phyloP scores from a whole-genome alignment of 1,139 yeast genomes.

The Ogataea hybrid region DNA sequence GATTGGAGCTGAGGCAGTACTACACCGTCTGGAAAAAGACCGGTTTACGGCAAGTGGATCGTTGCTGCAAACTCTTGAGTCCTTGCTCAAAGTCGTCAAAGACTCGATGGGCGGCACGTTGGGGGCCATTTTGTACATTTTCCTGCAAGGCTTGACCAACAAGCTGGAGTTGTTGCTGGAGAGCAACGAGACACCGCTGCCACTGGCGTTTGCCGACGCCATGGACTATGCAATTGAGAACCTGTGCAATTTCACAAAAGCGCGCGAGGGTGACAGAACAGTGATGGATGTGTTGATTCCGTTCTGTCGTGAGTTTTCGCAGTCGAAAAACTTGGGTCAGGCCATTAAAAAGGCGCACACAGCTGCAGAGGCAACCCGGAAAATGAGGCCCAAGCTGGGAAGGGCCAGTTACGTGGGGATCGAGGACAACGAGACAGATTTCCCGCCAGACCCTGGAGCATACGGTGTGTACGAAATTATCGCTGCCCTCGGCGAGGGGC shows the following conservation, averaged over 20 bases:
- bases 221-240: constrained; percentile 34
- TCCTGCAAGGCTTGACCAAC: constrained; percentile 42
- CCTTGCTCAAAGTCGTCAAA: constrained; percentile 37
- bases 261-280: constrained; percentile 50
- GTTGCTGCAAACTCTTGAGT: constrained; percentile 33
- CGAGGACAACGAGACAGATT: constrained; percentile 34
- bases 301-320: constrained; percentile 36
- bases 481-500: constrained; percentile 2
- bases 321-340: constrained; percentile 30
- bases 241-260: constrained; percentile 43
- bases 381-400: constrained; percentile 42
- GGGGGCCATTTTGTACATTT: constrained; percentile 49
- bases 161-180: constrained; percentile 31
- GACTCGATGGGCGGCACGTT: constrained; percentile 57
- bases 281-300: constrained; percentile 55
- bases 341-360: constrained; percentile 38
- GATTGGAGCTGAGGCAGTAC: constrained; percentile 42
- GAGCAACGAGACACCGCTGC: constrained; percentile 20
- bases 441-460: constrained; percentile 35
- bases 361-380: constrained; percentile 44
- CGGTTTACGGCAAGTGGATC: constrained; percentile 21
- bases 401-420: constrained; percentile 48
- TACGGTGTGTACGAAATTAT: constrained; percentile 16
- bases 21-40: constrained; percentile 34
- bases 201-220: constrained; percentile 28